A percentile compares a stretch with the other conserved stretches of the same genome.
These are phyloP conservation scores for Crucibulum cyathiforme DNA, from an alignment of 1,284 basidiomycete genomes.

Conservation along the genomic window DNA sequence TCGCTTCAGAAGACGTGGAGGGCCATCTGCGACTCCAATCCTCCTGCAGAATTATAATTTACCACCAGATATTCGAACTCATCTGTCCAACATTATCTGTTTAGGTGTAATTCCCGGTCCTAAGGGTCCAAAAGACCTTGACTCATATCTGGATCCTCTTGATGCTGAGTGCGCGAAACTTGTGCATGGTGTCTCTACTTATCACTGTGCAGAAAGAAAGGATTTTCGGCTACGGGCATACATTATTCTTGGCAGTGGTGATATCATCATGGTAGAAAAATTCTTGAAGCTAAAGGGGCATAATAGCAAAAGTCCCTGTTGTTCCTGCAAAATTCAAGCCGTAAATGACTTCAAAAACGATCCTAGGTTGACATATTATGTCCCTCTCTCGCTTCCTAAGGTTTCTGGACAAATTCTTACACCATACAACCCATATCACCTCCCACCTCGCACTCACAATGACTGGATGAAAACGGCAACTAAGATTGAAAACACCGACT, in stretches of 20 bases:
- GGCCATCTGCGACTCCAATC: constrained; percentile 31
- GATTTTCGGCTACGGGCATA: constrained; percentile 34
- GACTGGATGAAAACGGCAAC: constrained; percentile 30
- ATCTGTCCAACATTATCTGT: constrained; percentile 29
- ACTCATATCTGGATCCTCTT: constrained; percentile 35
- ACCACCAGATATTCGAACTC: constrained; percentile 28
- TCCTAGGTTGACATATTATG: constrained; percentile 31
- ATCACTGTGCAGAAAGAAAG: constrained; percentile 12
- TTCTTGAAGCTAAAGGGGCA: constrained; percentile 37
- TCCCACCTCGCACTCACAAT: constrained; percentile 41
- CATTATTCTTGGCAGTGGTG: constrained; percentile 28
- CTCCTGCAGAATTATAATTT: constrained; percentile 38
- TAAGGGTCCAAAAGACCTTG: constrained; percentile 30
- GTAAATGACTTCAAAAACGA: constrained; percentile 22
- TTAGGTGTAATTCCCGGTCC: constrained; percentile 44
- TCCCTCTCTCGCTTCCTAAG: constrained; percentile 30
- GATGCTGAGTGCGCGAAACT: constrained; percentile 32
- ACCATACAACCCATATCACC: constrained; percentile 32
- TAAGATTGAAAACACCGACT: constrained; percentile 30
- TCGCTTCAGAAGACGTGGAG: constrained; percentile 2
- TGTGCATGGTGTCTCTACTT: constrained; percentile 32
- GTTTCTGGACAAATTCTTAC: background rate
- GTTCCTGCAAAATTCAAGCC: constrained; percentile 33
- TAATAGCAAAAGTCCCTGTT: constrained; percentile 34
- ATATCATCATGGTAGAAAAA: constrained; percentile 37